phyloP scores from a whole-genome alignment of 306 rosid species.

The Adenanthera pavonina region DNA sequence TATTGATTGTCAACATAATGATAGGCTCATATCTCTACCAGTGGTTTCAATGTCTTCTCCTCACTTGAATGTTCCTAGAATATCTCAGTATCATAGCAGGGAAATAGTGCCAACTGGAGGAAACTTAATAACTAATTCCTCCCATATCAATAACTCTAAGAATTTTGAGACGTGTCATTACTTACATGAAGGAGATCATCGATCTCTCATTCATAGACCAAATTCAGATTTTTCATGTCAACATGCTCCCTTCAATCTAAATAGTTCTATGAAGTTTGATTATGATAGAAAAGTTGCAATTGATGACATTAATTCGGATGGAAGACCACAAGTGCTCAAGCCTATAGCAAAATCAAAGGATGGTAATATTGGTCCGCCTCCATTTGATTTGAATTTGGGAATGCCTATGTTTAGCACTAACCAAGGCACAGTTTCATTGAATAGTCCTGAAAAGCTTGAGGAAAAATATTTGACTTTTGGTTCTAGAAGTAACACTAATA shows the following conservation, averaged over 20 bases:
- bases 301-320: background rate
- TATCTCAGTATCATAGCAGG: conserved; percentile 28
- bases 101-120: conserved; percentile 11
- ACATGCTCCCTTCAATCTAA: conserved; percentile 33
- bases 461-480: conserved; percentile 39
- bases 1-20: conserved; percentile 11
- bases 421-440: conserved; percentile 39
- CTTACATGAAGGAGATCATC: conserved; percentile 11
- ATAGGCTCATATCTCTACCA: background rate
- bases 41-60: conserved; percentile 37
- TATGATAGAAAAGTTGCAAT: conserved; percentile 26
- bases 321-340: conserved; percentile 35
- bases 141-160: conserved; percentile 37
- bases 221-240: conserved; percentile 25
- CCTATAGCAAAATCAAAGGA: conserved; percentile 36
- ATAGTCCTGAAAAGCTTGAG: conserved; percentile 36
- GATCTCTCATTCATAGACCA: conserved; percentile 1
- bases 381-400: conserved; percentile 36
- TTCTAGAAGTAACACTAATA: conserved; percentile 31
- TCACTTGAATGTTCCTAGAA: conserved; percentile 22
- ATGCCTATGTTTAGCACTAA: conserved; percentile 19
- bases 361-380: conserved; percentile 34
- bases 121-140: conserved; percentile 31
- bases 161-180: conserved; percentile 30
- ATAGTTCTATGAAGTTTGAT: conserved; percentile 33